Base-by-base conservation (phyloP, 306 rosid genomes). In the Hippophae gyantsensis region DNA sequence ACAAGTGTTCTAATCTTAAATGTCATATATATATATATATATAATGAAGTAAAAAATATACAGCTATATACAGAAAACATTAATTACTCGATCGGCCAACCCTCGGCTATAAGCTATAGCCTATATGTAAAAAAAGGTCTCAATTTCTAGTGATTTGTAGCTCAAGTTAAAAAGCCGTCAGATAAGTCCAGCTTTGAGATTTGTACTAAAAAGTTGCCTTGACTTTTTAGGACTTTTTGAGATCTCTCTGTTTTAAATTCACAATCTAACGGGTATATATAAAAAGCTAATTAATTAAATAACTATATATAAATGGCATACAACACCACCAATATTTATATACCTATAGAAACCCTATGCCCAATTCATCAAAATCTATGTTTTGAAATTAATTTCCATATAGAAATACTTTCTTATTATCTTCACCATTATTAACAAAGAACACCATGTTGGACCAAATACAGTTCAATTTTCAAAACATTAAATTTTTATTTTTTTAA, bases 321-420 rank as follows among this genome's bases (percentile, higher is more conserved):
- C 6, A 26, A 1, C 26, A 57, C 64, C 13, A 12, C n/a, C 42
- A 12, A 38, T 18, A 18, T 9, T 8, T 3, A 6, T 68, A 42
- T 48, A 48, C 53, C 53, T 49, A 59, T 62, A 54, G 9, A 66
- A 71, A 43, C 81, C 74, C 79, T 75, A 75, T 73, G 52, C 43
- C 68, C 10, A 25, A 18, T 68, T 77, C 63, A 43, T 77, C 81
- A 72, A 76, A 79, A 65, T 79, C 84, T 60, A 75, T 53, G 77
- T 60, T 53, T 11, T 12, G 6, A n/a, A 45, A 65, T 32, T 32
- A 32, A 2, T 32, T 32, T 32, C 38, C 5, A 32, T 32, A 32
- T 0, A 32, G 38, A 32, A 18, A 32, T 32, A 2, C n/a, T 13
- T 12, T 63, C 42, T n/a, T 67, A 61, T n/a, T 67, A 61, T 60